Evolutionary conservation across 2,329 filamentous ascomycete species (phyloP).

Genomic region (Nemania bipapillata): DNA sequence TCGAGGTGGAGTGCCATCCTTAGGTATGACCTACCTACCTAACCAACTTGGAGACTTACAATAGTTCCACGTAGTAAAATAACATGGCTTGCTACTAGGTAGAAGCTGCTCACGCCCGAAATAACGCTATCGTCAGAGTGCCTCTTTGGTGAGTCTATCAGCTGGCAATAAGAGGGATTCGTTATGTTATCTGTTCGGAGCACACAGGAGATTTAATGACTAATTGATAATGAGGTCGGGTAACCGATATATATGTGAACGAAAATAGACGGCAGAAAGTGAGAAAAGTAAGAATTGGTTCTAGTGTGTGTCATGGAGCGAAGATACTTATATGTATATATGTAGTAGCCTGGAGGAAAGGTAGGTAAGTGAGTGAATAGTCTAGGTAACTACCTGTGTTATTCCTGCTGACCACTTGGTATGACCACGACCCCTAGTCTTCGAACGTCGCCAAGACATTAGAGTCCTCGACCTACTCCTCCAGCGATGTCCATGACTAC

Average conservation of each 20-base stretch:
- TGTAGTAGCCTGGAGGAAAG: background rate
- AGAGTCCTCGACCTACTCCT: background rate
- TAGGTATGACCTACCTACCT: background rate
- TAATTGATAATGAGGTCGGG: background rate
- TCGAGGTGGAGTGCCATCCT: background rate
- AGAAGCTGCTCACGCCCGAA: background rate
- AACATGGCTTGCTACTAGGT: no score
- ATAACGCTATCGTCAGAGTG: background rate
- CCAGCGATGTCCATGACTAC: background rate
- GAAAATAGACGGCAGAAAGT: background rate
- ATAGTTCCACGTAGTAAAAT: background rate
- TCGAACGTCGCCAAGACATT: constrained; percentile 23
- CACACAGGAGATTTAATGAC: background rate
- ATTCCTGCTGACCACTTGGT: constrained; percentile 23
- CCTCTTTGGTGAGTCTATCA: background rate
- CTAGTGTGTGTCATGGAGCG: background rate
- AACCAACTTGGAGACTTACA: background rate
- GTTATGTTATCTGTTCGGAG: no score
- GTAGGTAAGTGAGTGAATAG: background rate
- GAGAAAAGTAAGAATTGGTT: background rate
- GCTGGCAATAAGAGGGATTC: background rate
- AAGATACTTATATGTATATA: background rate
- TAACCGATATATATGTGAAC: background rate
- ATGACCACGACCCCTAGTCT: constrained; percentile 22
- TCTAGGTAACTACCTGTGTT: background rate